phyloP scores from a whole-genome alignment of 2,329 filamentous ascomycete species.

The Thielaviopsis populi region DNA sequence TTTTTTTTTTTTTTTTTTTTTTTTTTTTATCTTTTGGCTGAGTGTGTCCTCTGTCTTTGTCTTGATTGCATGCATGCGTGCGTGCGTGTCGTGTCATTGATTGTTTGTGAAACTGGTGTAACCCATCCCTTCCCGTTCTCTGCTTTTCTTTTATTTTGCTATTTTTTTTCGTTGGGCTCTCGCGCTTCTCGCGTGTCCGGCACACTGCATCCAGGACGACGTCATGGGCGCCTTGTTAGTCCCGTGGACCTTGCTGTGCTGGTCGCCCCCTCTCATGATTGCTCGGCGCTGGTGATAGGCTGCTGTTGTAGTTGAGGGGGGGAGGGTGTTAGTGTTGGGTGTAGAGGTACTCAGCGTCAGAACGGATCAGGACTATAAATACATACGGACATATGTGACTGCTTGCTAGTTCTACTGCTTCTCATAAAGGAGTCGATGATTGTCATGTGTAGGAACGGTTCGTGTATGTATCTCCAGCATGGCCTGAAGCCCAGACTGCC shows the following conservation, averaged over 20 bases:
- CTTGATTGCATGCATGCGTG: neutral
- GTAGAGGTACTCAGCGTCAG: neutral
- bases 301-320: neutral
- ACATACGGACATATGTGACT: neutral
- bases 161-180: neutral
- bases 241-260: neutral
- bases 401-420: neutral
- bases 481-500: too few species aligned
- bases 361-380: neutral
- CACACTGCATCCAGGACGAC: too few species aligned
- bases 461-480: too few species aligned
- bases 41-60: neutral
- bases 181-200: too few species aligned
- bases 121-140: neutral
- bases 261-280: neutral
- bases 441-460: too few species aligned
- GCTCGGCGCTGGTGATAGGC: neutral
- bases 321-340: neutral
- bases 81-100: too few species aligned
- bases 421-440: neutral
- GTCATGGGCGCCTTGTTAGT: too few species aligned
- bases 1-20: neutral
- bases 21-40: neutral
- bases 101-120: neutral
- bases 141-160: neutral